A percentile compares a stretch with the other conserved stretches of the same genome.
These are phyloP conservation scores for Westerdykella ornata DNA, from an alignment of 2,329 filamentous ascomycete species.

Conservation along the genomic window DNA sequence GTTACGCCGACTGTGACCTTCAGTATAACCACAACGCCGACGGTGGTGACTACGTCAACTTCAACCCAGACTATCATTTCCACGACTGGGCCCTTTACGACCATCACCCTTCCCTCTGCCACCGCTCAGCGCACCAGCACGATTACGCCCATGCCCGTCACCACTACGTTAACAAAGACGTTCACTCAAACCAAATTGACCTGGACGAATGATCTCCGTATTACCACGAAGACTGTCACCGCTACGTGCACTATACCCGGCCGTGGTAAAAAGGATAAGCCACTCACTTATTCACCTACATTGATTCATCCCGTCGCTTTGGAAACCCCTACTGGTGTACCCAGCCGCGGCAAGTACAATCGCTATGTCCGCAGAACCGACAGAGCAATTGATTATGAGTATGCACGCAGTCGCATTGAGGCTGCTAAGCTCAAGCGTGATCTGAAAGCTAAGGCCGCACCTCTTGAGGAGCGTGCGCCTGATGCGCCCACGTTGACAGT, in stretches of 20 bases:
- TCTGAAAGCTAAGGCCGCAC: constrained; percentile 11
- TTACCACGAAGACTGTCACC: constrained; percentile 32
- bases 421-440: constrained; percentile 30
- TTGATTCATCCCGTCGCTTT: constrained; percentile 26
- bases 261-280: constrained; percentile 29
- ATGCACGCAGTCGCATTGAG: constrained; percentile 30
- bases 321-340: constrained; percentile 21
- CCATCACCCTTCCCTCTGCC: constrained; percentile 26
- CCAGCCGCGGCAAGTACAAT: constrained; percentile 10
- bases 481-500: constrained; percentile 33
- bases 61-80: constrained; percentile 21
- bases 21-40: constrained; percentile 25
- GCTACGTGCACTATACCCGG: constrained; percentile 36
- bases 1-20: constrained; percentile 31
- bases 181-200: constrained; percentile 11
- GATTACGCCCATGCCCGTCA: constrained; percentile 25
- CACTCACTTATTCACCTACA: constrained; percentile 32
- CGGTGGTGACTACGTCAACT: constrained; percentile 16
- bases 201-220: constrained; percentile 20
- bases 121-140: constrained; percentile 31
- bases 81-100: constrained; percentile 24
- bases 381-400: constrained; percentile 28
- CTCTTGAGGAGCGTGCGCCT: constrained; percentile 29
- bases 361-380: constrained; percentile 22
- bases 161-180: constrained; percentile 23